Evolutionary conservation across 2,329 filamentous ascomycete genomes (phyloP), one percentile per base, ranked within the genome.

Genomic region (Talaromyces sp.): DNA sequence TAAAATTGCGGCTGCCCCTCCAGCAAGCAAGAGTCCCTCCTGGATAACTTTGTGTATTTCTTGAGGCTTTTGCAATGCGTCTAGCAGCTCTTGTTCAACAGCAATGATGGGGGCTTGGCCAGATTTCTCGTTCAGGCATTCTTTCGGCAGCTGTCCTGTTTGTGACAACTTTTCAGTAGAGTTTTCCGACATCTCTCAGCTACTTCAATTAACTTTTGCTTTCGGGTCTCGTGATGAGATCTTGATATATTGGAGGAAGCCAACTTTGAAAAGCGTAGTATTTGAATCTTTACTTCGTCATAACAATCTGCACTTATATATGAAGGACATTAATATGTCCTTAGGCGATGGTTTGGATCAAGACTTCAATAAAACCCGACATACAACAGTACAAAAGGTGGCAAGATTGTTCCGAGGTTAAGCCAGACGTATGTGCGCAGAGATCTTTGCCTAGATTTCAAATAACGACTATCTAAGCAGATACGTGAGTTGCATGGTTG

Each of bases 1-100:
- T 2, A 80, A 71, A 56, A 80, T 78, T 22, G 78, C 77, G 6
- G 70, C 73, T 1, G 73, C 76, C 4, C 75, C 76, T 15, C 73
- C 75, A n/a, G 73, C 75, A 43, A 78, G 70, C 10, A 78, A 63
- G 47, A 79, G 74, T 35, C 68, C 74, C 65, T 79, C 74, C 49
- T 71, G 72, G 13, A 77, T 70, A 47, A 79, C 71, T 37, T 72
- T 70, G 43, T 72, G 71, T 39, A 78, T 69, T 37, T 72, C 68
- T 39, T 71, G 70, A 33, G 71, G 71, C 37, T 72, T 62, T 64
- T 76, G 67, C 41, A 43, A 9, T 43, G 41, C 41, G n/a, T 43
- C 41, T n/a, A 43, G 7, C 10, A 43, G 41, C n/a, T 43, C 41
- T 43, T 43, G 41, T 17, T 43, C 17, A n/a, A 43, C 41, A n/a